phyloP scores from a whole-genome alignment of 163 green algal genomes.

The Prototheca wickerhamii region DNA sequence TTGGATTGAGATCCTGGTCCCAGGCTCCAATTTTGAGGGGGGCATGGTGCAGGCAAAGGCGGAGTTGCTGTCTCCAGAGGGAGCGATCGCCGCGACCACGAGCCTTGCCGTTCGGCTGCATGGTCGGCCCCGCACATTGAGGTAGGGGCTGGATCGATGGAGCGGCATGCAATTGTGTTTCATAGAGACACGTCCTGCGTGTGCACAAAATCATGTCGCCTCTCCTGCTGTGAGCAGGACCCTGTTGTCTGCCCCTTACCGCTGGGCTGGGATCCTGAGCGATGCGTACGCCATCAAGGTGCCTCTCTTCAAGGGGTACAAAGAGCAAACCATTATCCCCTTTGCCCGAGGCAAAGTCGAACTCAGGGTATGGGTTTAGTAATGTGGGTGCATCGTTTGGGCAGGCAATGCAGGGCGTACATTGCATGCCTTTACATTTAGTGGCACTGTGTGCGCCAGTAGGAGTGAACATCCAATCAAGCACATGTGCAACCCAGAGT shows the following conservation, averaged over 20 bases:
- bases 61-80: slow-evolving; percentile 12
- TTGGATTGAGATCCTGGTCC: slow-evolving; percentile 27
- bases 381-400: background rate
- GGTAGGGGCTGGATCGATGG: slow-evolving; percentile 5
- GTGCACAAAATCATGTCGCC: too few relatives aligned
- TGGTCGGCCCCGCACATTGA: background rate
- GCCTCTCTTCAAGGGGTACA: slow-evolving; percentile 17
- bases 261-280: slow-evolving; percentile 17
- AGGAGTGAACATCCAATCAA: too few relatives aligned
- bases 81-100: background rate
- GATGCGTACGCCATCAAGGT: slow-evolving; percentile 5
- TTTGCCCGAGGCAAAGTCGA: slow-evolving; percentile 5
- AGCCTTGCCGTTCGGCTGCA: slow-evolving; percentile 14
- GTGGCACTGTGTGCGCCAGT: too few relatives aligned
- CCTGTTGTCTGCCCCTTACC: slow-evolving; percentile 10
- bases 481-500: too few relatives aligned
- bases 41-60: slow-evolving; percentile 21
- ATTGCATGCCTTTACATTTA: too few relatives aligned
- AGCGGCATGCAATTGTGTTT: too few relatives aligned
- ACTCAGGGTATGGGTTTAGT: slow-evolving; percentile 14
- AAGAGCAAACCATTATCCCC: slow-evolving; percentile 11
- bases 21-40: background rate
- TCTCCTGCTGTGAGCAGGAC: slow-evolving; percentile 12
- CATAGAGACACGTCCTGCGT: too few relatives aligned
- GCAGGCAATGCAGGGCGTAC: too few relatives aligned